A percentile compares a stretch with the other conserved stretches of the same genome.
Evolutionary conservation across 2,329 filamentous ascomycete species (phyloP).

Genomic region (Phialophora verrucosa): DNA sequence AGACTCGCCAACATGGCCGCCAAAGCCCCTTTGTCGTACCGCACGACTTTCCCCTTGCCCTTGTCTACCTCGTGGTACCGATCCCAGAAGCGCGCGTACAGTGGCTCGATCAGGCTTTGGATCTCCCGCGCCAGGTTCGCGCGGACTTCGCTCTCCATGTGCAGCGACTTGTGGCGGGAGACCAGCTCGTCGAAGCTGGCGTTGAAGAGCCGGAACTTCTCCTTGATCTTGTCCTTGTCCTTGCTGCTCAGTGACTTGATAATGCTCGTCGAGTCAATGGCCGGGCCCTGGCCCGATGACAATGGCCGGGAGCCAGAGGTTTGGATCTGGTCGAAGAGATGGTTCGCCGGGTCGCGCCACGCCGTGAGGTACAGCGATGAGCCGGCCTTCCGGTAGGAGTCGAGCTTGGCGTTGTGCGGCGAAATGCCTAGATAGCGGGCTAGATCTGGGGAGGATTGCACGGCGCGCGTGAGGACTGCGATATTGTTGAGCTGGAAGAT

Average conservation of each 20-base stretch:
- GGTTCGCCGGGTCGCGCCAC: conserved; percentile 84
- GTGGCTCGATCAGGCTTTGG: conserved; percentile 86
- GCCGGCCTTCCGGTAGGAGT: conserved; percentile 86
- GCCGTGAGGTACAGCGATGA: conserved; percentile 80
- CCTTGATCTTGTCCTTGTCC: conserved; percentile 94
- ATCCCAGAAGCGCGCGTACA: conserved; percentile 96
- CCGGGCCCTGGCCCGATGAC: conserved; percentile 68
- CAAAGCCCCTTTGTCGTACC: conserved; percentile 88
- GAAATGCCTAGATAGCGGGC: conserved; percentile 68
- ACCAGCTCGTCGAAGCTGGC: conserved; percentile 87
- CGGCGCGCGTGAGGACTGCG: conserved; percentile 80
- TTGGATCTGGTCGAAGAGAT: conserved; percentile 89
- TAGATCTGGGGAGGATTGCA: conserved; percentile 76
- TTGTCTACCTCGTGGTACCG: conserved; percentile 97
- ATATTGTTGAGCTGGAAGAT: conserved; percentile 92
- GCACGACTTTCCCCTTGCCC: conserved; percentile 96
- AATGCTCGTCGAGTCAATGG: conserved; percentile 77
- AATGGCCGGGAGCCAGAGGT: conserved; percentile 64
- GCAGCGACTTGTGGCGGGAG: conserved; percentile 76
- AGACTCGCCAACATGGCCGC: conserved; percentile 63
- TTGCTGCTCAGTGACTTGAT: conserved; percentile 84
- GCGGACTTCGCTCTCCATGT: conserved; percentile 90
- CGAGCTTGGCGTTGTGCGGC: conserved; percentile 69
- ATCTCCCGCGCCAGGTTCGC: conserved; percentile 81
- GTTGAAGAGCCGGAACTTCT: conserved; percentile 94